phyloP scores from a whole-genome alignment of 345 rosid species.

The Brassica nigra region DNA sequence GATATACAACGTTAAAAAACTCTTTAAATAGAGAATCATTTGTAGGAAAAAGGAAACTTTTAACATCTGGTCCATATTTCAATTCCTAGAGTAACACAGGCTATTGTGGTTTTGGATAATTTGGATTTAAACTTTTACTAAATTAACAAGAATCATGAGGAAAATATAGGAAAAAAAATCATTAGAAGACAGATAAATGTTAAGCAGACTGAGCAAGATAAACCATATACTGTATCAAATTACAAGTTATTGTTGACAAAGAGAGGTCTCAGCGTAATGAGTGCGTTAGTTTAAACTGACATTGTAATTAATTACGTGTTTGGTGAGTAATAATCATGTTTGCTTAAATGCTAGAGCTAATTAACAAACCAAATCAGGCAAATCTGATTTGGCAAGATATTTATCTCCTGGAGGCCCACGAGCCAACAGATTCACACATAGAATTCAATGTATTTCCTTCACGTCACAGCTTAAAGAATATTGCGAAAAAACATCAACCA shows the following conservation, averaged over 20 bases:
- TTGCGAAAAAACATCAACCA: slow-evolving; percentile 18
- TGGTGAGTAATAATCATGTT: slow-evolving; percentile 14
- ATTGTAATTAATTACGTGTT: slow-evolving; percentile 10
- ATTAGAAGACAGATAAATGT: background rate
- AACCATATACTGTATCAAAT: background rate
- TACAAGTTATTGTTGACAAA: background rate
- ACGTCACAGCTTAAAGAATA: slow-evolving; percentile 30
- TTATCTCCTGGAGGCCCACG: slow-evolving; percentile 33
- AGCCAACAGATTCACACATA: slow-evolving; percentile 20
- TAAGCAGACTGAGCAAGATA: background rate
- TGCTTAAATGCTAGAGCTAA: slow-evolving; percentile 5
- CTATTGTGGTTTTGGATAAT: background rate
- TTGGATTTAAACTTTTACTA: background rate
- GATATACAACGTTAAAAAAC: slow-evolving; percentile 4
- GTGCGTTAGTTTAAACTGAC: background rate
- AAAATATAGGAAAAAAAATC: background rate
- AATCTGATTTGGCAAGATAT: slow-evolving; percentile 25
- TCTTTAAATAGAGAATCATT: background rate
- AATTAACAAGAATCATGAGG: background rate
- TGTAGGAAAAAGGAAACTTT: background rate
- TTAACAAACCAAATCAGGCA: slow-evolving; percentile 32
- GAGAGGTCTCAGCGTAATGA: slow-evolving; percentile 4
- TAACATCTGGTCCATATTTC: background rate
- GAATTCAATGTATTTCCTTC: slow-evolving; percentile 26
- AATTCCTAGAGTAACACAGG: background rate